Evolutionary conservation across 176 grass and related monocot genomes (phyloP).

Genomic region (Calamus simplicifolius): DNA sequence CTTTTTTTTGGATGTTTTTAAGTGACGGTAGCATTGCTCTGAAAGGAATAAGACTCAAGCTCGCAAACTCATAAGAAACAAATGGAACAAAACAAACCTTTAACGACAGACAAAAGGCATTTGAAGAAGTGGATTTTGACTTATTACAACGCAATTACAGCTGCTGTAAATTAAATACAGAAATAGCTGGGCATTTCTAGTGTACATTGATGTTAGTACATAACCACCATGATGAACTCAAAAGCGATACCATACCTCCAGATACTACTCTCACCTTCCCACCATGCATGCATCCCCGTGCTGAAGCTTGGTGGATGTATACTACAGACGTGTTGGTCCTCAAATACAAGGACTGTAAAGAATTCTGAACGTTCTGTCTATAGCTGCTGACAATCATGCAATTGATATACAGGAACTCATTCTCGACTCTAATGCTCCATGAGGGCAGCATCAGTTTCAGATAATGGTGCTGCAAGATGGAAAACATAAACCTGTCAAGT

Average conservation of each 20-base stretch:
- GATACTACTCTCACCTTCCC: slow-evolving; percentile 17
- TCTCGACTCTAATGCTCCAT: slow-evolving; percentile 61
- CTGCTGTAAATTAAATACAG: slow-evolving; percentile 24
- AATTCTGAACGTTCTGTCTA: slow-evolving; percentile 9
- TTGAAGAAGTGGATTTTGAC: slow-evolving; percentile 6
- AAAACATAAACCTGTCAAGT: slow-evolving; percentile 4
- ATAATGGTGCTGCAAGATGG: slow-evolving; percentile 68
- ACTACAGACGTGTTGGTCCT: background rate
- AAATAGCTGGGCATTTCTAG: background rate
- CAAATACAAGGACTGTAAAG: slow-evolving; percentile 6
- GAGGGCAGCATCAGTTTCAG: slow-evolving; percentile 83
- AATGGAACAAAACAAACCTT: no score
- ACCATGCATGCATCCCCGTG: background rate
- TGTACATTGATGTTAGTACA: slow-evolving; percentile 23
- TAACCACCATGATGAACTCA: background rate
- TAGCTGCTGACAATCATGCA: slow-evolving; percentile 18
- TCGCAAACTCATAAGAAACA: no score
- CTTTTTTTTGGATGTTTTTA: no score
- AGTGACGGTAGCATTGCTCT: no score
- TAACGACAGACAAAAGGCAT: no score
- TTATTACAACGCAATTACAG: slow-evolving; percentile 45
- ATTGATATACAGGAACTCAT: slow-evolving; percentile 28
- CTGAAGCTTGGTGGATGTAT: no score
- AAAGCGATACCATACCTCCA: slow-evolving; percentile 18
- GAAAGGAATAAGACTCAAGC: no score